phyloP scores from a whole-genome alignment of 179 eudicot genomes.

The Silene vulgaris region DNA sequence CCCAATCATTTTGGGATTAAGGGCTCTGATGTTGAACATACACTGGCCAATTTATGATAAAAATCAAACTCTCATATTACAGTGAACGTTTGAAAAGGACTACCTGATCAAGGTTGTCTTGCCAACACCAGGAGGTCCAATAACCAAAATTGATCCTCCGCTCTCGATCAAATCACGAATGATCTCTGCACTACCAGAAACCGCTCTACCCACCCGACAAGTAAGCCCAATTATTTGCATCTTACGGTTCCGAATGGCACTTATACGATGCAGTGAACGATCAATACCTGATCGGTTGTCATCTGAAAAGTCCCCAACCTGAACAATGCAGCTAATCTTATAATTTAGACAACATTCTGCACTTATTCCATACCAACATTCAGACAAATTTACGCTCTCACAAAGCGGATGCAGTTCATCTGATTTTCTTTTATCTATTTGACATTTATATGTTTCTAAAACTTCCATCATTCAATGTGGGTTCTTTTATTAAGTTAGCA shows the following conservation, averaged over 20 bases:
- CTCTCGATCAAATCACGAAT: constrained; percentile 81
- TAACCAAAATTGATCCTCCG: constrained; percentile 90
- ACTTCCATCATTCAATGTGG: neutral
- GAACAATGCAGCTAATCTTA: constrained; percentile 33
- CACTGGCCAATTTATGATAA: neutral
- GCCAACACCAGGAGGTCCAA: constrained; percentile 99
- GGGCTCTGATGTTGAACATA: neutral
- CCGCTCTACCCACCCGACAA: constrained; percentile 95
- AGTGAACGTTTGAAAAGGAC: constrained; percentile 15
- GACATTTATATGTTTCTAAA: neutral
- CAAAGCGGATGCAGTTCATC: neutral
- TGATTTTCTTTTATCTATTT: neutral
- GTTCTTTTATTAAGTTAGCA: neutral
- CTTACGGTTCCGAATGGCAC: constrained; percentile 96
- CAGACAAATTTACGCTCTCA: neutral
- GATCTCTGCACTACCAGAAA: constrained; percentile 94
- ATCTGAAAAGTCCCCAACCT: constrained; percentile 99
- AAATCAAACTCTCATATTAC: neutral
- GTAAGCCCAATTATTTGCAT: constrained; percentile 89
- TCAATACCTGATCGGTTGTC: constrained; percentile 94
- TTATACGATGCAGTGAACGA: constrained; percentile 86
- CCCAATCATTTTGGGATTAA: too few relatives aligned
- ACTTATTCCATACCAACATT: constrained; percentile 7
- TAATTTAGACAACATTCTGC: constrained; percentile 17
- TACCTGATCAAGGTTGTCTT: constrained; percentile 98